Conservation (phyloP, 192 early-diverging fungal genomes). For the Coemansia sp. region DNA sequence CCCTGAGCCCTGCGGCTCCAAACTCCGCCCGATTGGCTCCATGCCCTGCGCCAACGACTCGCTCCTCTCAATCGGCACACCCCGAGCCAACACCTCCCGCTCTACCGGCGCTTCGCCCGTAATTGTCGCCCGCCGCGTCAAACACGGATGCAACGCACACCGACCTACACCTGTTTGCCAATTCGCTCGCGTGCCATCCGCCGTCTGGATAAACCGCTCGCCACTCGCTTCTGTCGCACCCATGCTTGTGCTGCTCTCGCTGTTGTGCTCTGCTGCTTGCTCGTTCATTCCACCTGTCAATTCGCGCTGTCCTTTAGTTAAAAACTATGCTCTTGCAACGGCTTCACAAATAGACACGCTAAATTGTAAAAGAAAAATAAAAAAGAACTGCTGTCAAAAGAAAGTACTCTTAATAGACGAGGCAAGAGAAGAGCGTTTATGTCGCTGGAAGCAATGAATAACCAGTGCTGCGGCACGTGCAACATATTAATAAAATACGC, state of each 20-base stretch:
- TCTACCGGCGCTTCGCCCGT: neutral
- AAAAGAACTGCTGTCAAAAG: neutral
- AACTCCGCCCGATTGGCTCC: too few relatives aligned
- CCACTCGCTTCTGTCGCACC: slow-evolving; percentile 30
- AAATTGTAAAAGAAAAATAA: neutral
- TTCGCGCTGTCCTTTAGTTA: neutral
- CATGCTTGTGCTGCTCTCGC: slow-evolving; percentile 6
- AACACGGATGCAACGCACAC: slow-evolving; percentile 49
- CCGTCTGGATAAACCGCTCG: slow-evolving; percentile 44
- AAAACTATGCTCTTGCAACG: neutral
- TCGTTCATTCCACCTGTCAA: neutral
- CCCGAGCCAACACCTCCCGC: neutral
- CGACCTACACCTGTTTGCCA: slow-evolving; percentile 35
- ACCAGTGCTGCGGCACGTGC: too few relatives aligned
- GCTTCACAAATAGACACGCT: neutral
- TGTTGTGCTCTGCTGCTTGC: slow-evolving; percentile 3
- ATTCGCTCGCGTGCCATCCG: slow-evolving; percentile 30
- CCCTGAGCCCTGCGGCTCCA: too few relatives aligned
- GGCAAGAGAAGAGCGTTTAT: too few relatives aligned
- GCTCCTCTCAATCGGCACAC: neutral
- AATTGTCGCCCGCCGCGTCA: slow-evolving; percentile 31
- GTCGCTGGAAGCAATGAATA: too few relatives aligned
- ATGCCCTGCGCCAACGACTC: neutral
- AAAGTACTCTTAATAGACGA: too few relatives aligned
- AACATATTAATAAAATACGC: too few relatives aligned